These are phyloP conservation scores for Amaranthus cruentus DNA, from an alignment of 148 eudicot species.

Conservation along the genomic window DNA sequence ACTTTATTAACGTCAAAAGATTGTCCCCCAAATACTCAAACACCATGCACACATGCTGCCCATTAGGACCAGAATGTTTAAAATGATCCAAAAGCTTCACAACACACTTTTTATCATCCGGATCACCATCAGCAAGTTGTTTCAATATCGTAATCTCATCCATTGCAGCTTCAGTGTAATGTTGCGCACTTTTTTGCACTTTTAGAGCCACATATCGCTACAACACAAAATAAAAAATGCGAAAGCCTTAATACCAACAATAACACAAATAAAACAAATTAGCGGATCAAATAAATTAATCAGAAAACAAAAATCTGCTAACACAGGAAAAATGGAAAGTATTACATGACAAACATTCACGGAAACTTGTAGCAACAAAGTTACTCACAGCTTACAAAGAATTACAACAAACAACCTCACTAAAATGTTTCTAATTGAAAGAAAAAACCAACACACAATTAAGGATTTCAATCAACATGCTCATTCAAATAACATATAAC, in stretches of 20 bases:
- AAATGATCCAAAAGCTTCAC: constrained; percentile 95
- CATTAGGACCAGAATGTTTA: constrained; percentile 97
- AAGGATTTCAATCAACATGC: too few species aligned
- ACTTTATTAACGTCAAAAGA: constrained; percentile 85
- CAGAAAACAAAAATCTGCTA: not conserved
- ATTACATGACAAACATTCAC: not conserved
- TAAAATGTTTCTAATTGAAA: too few species aligned
- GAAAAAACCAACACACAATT: too few species aligned
- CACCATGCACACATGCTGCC: constrained; percentile 98
- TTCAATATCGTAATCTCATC: constrained; percentile 88
- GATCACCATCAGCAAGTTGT: constrained; percentile 87
- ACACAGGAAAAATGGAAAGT: not conserved
- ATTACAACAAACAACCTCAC: too few species aligned
- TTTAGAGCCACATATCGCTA: constrained; percentile 91
- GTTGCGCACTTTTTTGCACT: constrained; percentile 96
- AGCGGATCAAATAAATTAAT: not conserved
- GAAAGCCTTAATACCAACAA: constrained; percentile 7
- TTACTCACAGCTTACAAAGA: too few species aligned
- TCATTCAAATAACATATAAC: too few species aligned
- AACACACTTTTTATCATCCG: constrained; percentile 81
- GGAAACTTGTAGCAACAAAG: not conserved
- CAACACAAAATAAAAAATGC: too few species aligned
- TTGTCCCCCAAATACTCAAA: constrained; percentile 97
- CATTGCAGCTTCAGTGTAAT: constrained; percentile 97
- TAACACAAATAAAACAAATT: constrained; percentile 8